These are phyloP conservation scores for Wickerhamiella nectarea DNA, from an alignment of 805 yeast genomes.

Conservation along the genomic window DNA sequence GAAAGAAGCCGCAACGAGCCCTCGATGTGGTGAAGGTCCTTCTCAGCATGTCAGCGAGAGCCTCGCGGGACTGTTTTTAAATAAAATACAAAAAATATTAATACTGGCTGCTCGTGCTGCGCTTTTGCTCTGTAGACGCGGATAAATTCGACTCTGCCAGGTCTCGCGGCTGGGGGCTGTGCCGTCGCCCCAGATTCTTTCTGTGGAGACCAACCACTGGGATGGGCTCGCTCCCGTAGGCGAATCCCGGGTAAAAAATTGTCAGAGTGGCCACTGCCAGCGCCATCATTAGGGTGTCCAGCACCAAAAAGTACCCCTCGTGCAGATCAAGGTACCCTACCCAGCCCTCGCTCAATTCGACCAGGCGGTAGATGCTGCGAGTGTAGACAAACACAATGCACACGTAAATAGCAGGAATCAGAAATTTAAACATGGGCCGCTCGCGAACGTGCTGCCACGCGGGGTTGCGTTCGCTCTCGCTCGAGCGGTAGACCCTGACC, in stretches of 20 bases:
- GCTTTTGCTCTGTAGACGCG: too few species aligned
- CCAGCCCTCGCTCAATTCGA: slow-evolving; percentile 66
- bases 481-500: slow-evolving; percentile 9
- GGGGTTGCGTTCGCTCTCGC: slow-evolving; percentile 12
- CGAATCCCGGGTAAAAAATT: slow-evolving; percentile 50
- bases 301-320: slow-evolving; percentile 43
- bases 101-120: too few species aligned
- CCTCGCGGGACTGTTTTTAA: too few species aligned
- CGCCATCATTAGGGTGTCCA: slow-evolving; percentile 52
- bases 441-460: slow-evolving; percentile 12
- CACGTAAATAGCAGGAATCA: slow-evolving; percentile 19
- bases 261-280: slow-evolving; percentile 36
- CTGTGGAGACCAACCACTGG: background rate
- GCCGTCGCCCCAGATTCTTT: too few species aligned
- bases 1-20: slow-evolving; percentile 15
- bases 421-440: slow-evolving; percentile 17
- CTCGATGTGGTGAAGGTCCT: slow-evolving; percentile 6
- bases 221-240: slow-evolving; percentile 23
- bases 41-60: slow-evolving; percentile 3
- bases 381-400: slow-evolving; percentile 43
- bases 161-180: too few species aligned
- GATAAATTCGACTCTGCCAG: too few species aligned
- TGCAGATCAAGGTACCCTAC: slow-evolving; percentile 46
- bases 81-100: too few species aligned
- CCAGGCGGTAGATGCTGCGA: slow-evolving; percentile 60